Conservation (phyloP, 805 yeast species). For the Wickerhamomyces sydowiorum region DNA sequence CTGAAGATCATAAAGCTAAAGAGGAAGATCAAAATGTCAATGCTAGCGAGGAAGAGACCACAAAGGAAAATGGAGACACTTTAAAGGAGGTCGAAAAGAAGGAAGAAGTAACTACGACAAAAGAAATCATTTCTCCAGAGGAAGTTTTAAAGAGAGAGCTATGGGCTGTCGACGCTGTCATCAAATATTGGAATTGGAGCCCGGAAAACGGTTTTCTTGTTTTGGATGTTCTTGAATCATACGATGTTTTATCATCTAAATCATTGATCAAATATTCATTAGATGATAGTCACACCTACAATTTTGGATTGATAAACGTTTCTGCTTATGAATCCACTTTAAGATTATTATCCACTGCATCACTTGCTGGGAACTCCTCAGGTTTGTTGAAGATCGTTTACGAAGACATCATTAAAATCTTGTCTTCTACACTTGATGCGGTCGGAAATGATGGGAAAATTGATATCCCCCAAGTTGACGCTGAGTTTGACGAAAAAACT, state of each 20-base stretch:
- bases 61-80: too few species aligned
- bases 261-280: constrained; percentile 41
- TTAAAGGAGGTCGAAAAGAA: too few species aligned
- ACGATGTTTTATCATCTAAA: constrained; percentile 35
- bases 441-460: constrained; percentile 18
- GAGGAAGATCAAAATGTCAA: constrained; percentile 2
- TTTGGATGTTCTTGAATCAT: constrained; percentile 43
- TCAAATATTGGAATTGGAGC: constrained; percentile 60
- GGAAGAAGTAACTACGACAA: too few species aligned
- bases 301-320: constrained; percentile 35
- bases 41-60: neutral
- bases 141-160: constrained; percentile 27
- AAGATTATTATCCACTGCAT: constrained; percentile 27
- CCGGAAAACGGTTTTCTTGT: constrained; percentile 62
- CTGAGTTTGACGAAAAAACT: constrained; percentile 24
- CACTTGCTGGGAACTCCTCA: constrained; percentile 14
- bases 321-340: constrained; percentile 40
- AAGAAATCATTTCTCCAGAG: constrained; percentile 10
- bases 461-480: constrained; percentile 20
- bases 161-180: constrained; percentile 49
- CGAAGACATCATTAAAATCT: constrained; percentile 19
- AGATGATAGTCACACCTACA: constrained; percentile 24
- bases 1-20: neutral
- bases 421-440: constrained; percentile 15
- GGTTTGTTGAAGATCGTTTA: constrained; percentile 25